Conservation (phyloP, 176 grass and related monocot genomes). For the Microstegium vimineum region DNA sequence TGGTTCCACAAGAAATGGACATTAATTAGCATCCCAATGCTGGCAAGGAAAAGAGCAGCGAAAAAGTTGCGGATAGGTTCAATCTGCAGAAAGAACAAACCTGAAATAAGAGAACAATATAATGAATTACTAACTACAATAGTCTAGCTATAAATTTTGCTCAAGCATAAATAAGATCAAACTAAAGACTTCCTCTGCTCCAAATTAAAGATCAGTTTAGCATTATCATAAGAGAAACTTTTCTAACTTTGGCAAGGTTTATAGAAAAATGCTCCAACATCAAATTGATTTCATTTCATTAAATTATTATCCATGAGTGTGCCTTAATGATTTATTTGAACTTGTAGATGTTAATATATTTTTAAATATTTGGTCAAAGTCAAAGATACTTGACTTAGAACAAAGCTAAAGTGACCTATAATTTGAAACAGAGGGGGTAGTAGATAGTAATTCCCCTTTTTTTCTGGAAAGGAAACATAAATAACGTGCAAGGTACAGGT, state of each 20-base stretch:
- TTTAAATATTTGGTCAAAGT: not conserved
- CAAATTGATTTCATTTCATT: not conserved
- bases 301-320: not conserved
- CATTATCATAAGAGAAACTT: not conserved
- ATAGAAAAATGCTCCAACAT: not conserved
- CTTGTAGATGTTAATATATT: not conserved
- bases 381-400: not conserved
- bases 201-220: not conserved
- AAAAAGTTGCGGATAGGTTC: slow-evolving; percentile 99
- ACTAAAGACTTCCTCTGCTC: not conserved
- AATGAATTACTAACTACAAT: slow-evolving; percentile 53
- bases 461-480: not conserved
- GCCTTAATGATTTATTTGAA: too few species aligned
- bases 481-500: slow-evolving; percentile 2
- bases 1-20: slow-evolving; percentile 99
- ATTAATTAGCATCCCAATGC: slow-evolving; percentile 99
- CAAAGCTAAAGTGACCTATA: not conserved
- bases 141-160: slow-evolving; percentile 28
- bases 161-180: slow-evolving; percentile 14
- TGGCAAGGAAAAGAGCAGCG: slow-evolving; percentile 98
- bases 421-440: not conserved
- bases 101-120: slow-evolving; percentile 84
- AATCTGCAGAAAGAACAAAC: slow-evolving; percentile 98
- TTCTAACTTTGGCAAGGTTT: not conserved
- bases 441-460: not conserved